Base-by-base conservation (phyloP, 257 asterid species). In the Solanum ossicruentum region DNA sequence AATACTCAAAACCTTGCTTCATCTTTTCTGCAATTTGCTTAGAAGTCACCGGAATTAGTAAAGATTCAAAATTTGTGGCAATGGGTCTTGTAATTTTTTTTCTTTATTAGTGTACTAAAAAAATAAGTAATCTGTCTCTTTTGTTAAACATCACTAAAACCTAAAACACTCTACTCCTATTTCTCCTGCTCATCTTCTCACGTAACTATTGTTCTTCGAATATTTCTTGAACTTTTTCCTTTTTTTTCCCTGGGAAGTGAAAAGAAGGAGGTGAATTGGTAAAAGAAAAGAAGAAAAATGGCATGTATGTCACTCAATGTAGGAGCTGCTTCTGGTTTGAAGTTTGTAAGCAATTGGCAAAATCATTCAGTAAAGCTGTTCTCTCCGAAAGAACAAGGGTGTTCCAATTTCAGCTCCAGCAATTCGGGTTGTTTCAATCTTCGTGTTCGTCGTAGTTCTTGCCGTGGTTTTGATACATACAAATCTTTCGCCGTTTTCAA, bases 271-370 rank as follows among this genome's bases (percentile, higher is more conserved):
- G 23, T 75, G 43, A 84, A 54, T 52, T 49, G 26, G 57, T 18
- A 16, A 52, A 67, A 21, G 36, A 83, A 82, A 36, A 61, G 20
- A 39, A 11, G 36, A 32, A 20, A 43, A 47, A 90, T 90, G 92
- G 91, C 92, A 66, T 85, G 89, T 84, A 80, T 85, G 58, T 65
- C 89, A 10, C 77, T 73, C 28, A 28, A 72, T 39, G 36, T 66
- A 0, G 87, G 86, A 43, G 86, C 70, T 4, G 85, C 85, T 49
- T 79, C 85, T 66, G 21, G 86, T 20, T 47, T 77, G 60, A 87
- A 88, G 20, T 84, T 77, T 81, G 83, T 79, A 67, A 72, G 84
- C 80, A 58, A 78, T 58, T 83, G 18, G 56, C 69, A 67, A 4
- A 70, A 81, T 71, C 85, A 72, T 83, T 84, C 88, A 11, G 56